Evolutionary conservation across 2,329 filamentous ascomycete species (phyloP).

Genomic region (Colletotrichum eremochloae): DNA sequence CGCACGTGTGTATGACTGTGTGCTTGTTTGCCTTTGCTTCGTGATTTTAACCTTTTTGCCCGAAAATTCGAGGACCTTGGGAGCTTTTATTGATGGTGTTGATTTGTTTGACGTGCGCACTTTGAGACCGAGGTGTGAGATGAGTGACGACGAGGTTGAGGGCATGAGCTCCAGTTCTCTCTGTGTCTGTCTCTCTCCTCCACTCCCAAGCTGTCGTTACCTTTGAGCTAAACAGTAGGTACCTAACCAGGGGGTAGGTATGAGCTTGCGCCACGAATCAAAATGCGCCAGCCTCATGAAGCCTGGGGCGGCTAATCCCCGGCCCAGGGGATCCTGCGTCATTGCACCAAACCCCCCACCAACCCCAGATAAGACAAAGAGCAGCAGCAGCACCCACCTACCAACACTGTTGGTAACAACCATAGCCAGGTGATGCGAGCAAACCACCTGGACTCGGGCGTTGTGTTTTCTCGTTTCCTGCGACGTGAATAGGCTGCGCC

Average conservation of each 20-base stretch:
- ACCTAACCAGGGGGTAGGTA: neutral
- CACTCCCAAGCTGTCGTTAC: slow-evolving; percentile 11
- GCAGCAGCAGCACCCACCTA: neutral
- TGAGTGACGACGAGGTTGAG: slow-evolving; percentile 11
- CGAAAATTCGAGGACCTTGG: neutral
- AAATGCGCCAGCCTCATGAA: slow-evolving; percentile 18
- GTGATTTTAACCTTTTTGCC: neutral
- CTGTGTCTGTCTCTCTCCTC: neutral
- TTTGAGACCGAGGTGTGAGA: slow-evolving; percentile 11
- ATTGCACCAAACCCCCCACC: slow-evolving; percentile 4
- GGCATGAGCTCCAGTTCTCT: slow-evolving; percentile 12
- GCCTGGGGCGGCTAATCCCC: slow-evolving; percentile 34
- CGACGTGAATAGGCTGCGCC: slow-evolving; percentile 7
- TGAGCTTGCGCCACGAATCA: slow-evolving; percentile 38
- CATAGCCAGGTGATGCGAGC: slow-evolving; percentile 4
- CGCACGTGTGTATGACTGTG: neutral
- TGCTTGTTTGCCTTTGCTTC: neutral
- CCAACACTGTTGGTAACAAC: neutral
- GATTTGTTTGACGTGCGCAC: neutral
- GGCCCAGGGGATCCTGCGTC: slow-evolving; percentile 32
- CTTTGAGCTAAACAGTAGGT: slow-evolving; percentile 10
- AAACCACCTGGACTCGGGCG: neutral
- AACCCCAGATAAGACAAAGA: slow-evolving; percentile 15
- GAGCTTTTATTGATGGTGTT: no score
- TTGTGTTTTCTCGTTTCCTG: neutral